A percentile compares a stretch with the other conserved stretches of the same genome.
phyloP scores from a whole-genome alignment of 2,329 filamentous ascomycete genomes.

The Colletotrichum sp. region DNA sequence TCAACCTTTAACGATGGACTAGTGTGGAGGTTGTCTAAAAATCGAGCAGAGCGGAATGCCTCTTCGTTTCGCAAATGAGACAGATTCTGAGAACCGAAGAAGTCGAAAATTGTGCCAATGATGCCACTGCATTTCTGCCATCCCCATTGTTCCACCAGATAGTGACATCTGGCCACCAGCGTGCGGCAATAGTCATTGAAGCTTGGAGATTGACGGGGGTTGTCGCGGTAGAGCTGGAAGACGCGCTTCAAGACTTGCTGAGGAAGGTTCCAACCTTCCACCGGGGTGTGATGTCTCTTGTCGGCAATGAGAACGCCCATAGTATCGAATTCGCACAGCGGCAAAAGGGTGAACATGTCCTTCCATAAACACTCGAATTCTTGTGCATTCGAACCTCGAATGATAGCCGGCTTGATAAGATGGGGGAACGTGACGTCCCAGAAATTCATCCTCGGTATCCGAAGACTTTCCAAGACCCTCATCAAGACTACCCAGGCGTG shows the following conservation, averaged over 20 bases:
- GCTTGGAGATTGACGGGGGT: slow-evolving; percentile 59
- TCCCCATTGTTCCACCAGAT: slow-evolving; percentile 68
- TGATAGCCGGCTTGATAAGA: slow-evolving; percentile 39
- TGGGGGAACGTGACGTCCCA: slow-evolving; percentile 62
- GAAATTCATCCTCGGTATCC: slow-evolving; percentile 59
- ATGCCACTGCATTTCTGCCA: slow-evolving; percentile 65
- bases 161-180: slow-evolving; percentile 65
- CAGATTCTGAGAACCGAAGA: slow-evolving; percentile 68
- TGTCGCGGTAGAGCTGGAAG: slow-evolving; percentile 63
- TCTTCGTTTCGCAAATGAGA: slow-evolving; percentile 70
- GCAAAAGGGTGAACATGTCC: slow-evolving; percentile 64
- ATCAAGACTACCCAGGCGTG: slow-evolving; percentile 67
- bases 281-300: slow-evolving; percentile 36
- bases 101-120: slow-evolving; percentile 69
- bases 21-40: slow-evolving; percentile 60
- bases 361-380: slow-evolving; percentile 63
- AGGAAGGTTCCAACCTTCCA: slow-evolving; percentile 67
- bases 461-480: slow-evolving; percentile 54
- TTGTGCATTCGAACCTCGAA: slow-evolving; percentile 45
- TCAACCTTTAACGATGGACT: slow-evolving; percentile 54
- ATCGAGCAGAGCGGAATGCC: slow-evolving; percentile 63
- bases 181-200: slow-evolving; percentile 71
- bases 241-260: slow-evolving; percentile 62
- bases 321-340: slow-evolving; percentile 64
- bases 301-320: slow-evolving; percentile 52